A percentile compares a stretch with the other conserved stretches of the same genome.
phyloP scores from a whole-genome alignment of 345 rosid genomes.

The Melastoma malabathricum region DNA sequence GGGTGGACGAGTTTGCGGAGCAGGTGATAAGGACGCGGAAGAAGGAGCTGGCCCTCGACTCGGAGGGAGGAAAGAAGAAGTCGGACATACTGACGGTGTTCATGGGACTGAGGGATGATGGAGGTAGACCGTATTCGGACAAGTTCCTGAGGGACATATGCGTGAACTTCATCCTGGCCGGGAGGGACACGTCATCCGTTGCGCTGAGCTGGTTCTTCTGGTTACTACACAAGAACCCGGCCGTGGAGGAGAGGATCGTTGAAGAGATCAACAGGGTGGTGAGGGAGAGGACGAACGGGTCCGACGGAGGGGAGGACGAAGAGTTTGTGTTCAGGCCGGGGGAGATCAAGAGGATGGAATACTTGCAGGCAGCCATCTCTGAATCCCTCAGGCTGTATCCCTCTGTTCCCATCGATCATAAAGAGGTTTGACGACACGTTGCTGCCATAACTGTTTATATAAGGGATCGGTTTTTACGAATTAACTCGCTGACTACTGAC shows the following conservation, averaged over 20 bases:
- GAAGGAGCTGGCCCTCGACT: constrained; percentile 36
- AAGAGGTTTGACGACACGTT: constrained; percentile 41
- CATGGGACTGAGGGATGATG: constrained; percentile 41
- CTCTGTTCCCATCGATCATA: constrained; percentile 92
- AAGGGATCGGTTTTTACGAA: too few relatives aligned
- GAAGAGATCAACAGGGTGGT: constrained; percentile 42
- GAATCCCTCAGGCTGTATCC: constrained; percentile 90
- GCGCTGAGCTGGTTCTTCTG: constrained; percentile 94
- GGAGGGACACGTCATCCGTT: constrained; percentile 94
- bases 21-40: constrained; percentile 66
- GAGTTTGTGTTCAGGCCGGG: constrained; percentile 43
- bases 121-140: constrained; percentile 47
- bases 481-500: too few relatives aligned
- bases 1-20: constrained; percentile 66
- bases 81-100: constrained; percentile 72
- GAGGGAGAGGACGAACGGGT: constrained; percentile 26
- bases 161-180: constrained; percentile 89
- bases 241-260: constrained; percentile 48
- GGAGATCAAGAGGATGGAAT: constrained; percentile 96
- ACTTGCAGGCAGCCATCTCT: constrained; percentile 83
- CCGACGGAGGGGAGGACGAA: constrained; percentile 3
- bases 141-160: constrained; percentile 85
- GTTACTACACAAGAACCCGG: constrained; percentile 56
- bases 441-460: too few relatives aligned
- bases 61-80: constrained; percentile 19